These are phyloP conservation scores for Elsinoe batatas DNA, from an alignment of 2,329 filamentous ascomycete species.

Conservation along the genomic window DNA sequence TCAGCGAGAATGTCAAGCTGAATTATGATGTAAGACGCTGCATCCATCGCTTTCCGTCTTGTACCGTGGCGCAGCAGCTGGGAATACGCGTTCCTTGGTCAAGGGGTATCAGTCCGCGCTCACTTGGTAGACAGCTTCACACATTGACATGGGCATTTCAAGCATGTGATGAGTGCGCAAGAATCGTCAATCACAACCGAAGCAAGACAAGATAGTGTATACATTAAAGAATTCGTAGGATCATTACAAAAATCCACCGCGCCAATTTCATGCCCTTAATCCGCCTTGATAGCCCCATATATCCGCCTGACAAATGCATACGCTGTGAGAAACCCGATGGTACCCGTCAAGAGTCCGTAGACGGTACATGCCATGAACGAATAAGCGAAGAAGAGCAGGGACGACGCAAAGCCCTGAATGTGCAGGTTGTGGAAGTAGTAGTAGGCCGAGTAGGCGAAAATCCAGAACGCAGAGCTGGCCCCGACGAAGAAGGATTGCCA, in stretches of 20 bases:
- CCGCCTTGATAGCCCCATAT: conserved; percentile 45
- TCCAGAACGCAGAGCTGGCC: conserved; percentile 66
- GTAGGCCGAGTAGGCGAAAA: conserved; percentile 74
- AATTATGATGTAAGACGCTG: conserved; percentile 2
- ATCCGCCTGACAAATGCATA: conserved; percentile 78
- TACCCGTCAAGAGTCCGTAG: conserved; percentile 72
- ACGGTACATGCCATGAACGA: conserved; percentile 71
- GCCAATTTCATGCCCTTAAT: conserved; percentile 19
- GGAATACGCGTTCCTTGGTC: conserved; percentile 5
- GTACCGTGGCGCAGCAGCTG: conserved; percentile 8
- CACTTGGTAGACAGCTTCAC: background rate
- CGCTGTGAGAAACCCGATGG: conserved; percentile 72
- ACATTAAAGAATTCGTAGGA: background rate
- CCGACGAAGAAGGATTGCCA: conserved; percentile 81
- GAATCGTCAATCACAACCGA: background rate
- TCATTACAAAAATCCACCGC: background rate
- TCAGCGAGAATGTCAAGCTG: background rate
- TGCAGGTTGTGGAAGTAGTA: conserved; percentile 75
- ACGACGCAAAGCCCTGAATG: conserved; percentile 69
- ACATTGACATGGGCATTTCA: background rate
- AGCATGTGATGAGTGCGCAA: no score
- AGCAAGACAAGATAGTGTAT: background rate
- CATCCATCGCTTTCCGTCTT: conserved; percentile 2
- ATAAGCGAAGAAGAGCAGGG: conserved; percentile 76
- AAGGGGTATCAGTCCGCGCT: background rate